A percentile compares a stretch with the other conserved stretches of the same genome.
phyloP scores from a whole-genome alignment of 2,329 filamentous ascomycete genomes.

The Leptographium radiaticola region DNA sequence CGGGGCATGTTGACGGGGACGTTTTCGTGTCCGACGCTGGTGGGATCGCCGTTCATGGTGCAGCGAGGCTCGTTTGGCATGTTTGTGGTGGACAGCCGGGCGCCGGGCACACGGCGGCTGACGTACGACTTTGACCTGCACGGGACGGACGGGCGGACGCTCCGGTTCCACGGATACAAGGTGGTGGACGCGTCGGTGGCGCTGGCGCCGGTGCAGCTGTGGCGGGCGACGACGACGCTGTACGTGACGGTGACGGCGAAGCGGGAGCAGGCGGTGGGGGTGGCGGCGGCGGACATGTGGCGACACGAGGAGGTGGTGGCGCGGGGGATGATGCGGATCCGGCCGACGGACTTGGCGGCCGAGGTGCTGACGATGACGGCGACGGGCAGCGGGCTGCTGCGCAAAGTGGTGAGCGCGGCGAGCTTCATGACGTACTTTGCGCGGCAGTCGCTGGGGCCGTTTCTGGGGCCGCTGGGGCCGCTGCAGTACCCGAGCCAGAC shows the following conservation, averaged over 20 bases:
- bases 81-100: slow-evolving; percentile 38
- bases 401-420: slow-evolving; percentile 29
- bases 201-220: slow-evolving; percentile 41
- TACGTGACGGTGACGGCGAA: slow-evolving; percentile 44
- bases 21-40: slow-evolving; percentile 40
- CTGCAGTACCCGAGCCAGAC: slow-evolving; percentile 40
- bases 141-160: slow-evolving; percentile 34
- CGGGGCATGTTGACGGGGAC: slow-evolving; percentile 43
- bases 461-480: slow-evolving; percentile 39
- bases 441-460: slow-evolving; percentile 35
- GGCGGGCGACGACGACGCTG: slow-evolving; percentile 48
- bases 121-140: slow-evolving; percentile 50
- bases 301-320: slow-evolving; percentile 34
- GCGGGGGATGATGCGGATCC: slow-evolving; percentile 45
- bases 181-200: slow-evolving; percentile 47
- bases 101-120: slow-evolving; percentile 44
- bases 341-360: slow-evolving; percentile 37
- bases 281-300: slow-evolving; percentile 25
- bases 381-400: slow-evolving; percentile 31
- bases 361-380: slow-evolving; percentile 41
- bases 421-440: slow-evolving; percentile 45
- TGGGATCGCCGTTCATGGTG: slow-evolving; percentile 47
- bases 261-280: slow-evolving; percentile 7
- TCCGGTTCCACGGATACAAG: slow-evolving; percentile 51
- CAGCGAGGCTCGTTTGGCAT: slow-evolving; percentile 43